Evolutionary conservation across 345 rosid genomes (phyloP), one percentile per base, ranked within the genome.

Genomic region (Psidium guajava): DNA sequence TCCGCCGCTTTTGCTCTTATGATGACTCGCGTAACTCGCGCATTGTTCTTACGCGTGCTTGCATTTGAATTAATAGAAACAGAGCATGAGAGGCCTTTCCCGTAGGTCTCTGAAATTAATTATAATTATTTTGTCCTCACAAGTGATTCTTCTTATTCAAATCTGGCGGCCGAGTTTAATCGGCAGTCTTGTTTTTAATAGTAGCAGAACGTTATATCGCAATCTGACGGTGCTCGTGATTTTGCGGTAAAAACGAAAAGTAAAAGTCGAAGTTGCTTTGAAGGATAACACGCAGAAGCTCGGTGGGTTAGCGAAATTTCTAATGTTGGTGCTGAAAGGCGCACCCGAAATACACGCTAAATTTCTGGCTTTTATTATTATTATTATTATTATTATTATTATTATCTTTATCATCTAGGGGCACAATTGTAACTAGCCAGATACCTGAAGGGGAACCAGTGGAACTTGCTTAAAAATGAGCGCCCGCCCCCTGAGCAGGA

Each of bases 401-500:
- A 69, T 69, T 32, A 20, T 69, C 36, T 32, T 18, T 6, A 20
- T 7, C 22, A 54, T 54, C 24, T 3, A 6, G 25, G 13, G 47
- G 47, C 47, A 5, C 13, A 69, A 69, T 6, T 20, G 11, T 69
- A 5, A 36, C 13, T 69, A 2, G 21, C 25, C 25, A 32, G 25
- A 6, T 36, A 8, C 40, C 0, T 18, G 5, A 10, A 69, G 13
- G 75, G 44, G 47, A 40, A 36, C 77, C 18, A 18, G 12, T 21
- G 40, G 24, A 32, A 36, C 47, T 47, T 4, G 8, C 47, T 36
- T 69, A 18, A 18, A 32, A 8, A 32, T 69, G 47, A 2, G 77
- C 16, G 0, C 0, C 75, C 16, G 0, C 0, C 75, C 42, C 42
- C 6, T 3, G 21, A 64, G 12, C 11, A 28, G 18, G 20, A 2